Evolutionary conservation across 257 asterid genomes (phyloP), one percentile per base, ranked within the genome.

Genomic region (Coffea canephora): DNA sequence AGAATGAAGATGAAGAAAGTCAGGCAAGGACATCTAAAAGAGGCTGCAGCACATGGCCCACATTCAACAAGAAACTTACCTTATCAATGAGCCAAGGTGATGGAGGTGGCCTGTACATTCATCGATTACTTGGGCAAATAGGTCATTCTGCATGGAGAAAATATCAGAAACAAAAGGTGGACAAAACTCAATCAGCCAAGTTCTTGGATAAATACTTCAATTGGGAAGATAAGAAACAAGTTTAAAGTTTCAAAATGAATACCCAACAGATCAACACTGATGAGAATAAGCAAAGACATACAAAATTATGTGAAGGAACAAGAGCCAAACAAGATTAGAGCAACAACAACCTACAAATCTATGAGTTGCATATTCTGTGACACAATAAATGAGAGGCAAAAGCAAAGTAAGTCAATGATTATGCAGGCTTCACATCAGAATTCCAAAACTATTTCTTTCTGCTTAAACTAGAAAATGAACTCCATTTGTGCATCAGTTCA

Each of bases 71-170:
- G 67, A 80, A 25, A 65, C 69, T 72, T 88, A 95, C 99, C 97
- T 91, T 85, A 95, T 86, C 85, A 95, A 83, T 70, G 94, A 89
- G 34, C 85, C 88, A 80, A 94, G 95, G 69, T 88, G 93, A 76
- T 77, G 87, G 73, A 89, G 87, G 87, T 93, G 97, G 7, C 88
- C 90, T 1, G 84, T 84, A 57, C 99, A 95, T 88, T 95, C 99
- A 84, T 90, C 97, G 73, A 92, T 83, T 84, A 91, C 97, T 90
- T 95, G 97, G 73, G 88, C 79, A 77, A 93, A 91, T 79, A 93
- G 84, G 76, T 92, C 95, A 73, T 88, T 89, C 99, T 96, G 89
- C 16, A 34, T 11, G 16, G 61, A 25, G 66, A 48, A 25, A 57
- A 52, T 67, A 73, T 5, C 57, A 39, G 23, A 4, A 45, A 8